Percentiles rank a stretch among this genome's conserved stretches.
phyloP scores from a whole-genome alignment of 2,329 filamentous ascomycete genomes.

The Fusarium compactum region DNA sequence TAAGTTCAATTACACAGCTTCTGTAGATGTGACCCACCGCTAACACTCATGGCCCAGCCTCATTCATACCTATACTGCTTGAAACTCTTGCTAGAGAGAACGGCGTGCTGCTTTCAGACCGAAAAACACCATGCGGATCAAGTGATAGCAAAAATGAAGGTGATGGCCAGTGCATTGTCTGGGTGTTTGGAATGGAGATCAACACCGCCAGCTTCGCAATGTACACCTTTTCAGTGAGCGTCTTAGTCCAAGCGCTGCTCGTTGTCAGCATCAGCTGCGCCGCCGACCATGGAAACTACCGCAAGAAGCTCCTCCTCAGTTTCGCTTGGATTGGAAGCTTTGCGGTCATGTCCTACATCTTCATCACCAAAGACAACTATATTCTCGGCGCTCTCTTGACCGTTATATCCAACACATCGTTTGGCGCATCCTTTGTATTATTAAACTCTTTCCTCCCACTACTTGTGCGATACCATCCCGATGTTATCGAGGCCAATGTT shows the following conservation, averaged over 20 bases:
- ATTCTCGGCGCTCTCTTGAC: constrained; percentile 85
- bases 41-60: constrained; percentile 65
- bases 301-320: constrained; percentile 86
- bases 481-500: constrained; percentile 51
- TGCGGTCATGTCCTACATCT: constrained; percentile 89
- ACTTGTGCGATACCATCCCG: constrained; percentile 86
- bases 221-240: constrained; percentile 97
- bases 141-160: constrained; percentile 66
- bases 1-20: constrained; percentile 56
- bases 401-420: constrained; percentile 91
- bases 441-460: constrained; percentile 95
- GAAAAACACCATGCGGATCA: constrained; percentile 77
- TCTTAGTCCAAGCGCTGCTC: constrained; percentile 86
- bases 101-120: constrained; percentile 86
- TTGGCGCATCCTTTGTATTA: constrained; percentile 94
- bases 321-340: constrained; percentile 87
- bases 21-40: not conserved
- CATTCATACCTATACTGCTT: constrained; percentile 94
- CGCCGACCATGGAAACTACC: constrained; percentile 91
- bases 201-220: constrained; percentile 98
- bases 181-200: constrained; percentile 84
- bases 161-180: constrained; percentile 81
- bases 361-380: constrained; percentile 80
- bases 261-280: constrained; percentile 97
- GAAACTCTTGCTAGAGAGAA: constrained; percentile 94